Evolutionary conservation across 257 asterid genomes (phyloP).

Genomic region (Linderniella brevidens): DNA sequence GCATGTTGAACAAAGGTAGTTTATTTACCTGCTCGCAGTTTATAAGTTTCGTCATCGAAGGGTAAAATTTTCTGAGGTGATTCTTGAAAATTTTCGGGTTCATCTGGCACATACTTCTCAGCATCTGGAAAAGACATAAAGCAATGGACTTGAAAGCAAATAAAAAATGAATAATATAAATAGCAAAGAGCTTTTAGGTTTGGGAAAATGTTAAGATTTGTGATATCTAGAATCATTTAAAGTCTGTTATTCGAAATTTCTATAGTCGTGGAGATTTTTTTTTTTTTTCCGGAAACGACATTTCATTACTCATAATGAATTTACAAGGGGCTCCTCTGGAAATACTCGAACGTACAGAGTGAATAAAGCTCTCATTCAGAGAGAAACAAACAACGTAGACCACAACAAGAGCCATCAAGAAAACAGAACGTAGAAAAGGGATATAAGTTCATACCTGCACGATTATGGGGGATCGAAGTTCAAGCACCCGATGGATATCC

Average conservation of each 20-base stretch:
- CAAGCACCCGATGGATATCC: constrained; percentile 87
- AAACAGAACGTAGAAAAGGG: background rate
- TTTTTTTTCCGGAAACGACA: too few species aligned
- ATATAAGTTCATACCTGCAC: constrained; percentile 46
- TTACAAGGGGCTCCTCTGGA: too few species aligned
- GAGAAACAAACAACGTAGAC: too few species aligned
- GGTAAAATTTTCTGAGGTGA: constrained; percentile 80
- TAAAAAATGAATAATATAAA: background rate
- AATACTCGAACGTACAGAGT: too few species aligned
- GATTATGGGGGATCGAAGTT: constrained; percentile 83
- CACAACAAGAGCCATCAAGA: background rate
- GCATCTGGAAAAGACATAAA: constrained; percentile 53
- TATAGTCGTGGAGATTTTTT: too few species aligned
- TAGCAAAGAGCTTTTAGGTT: background rate
- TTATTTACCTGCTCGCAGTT: constrained; percentile 95
- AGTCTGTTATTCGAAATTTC: too few species aligned
- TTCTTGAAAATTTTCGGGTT: constrained; percentile 57
- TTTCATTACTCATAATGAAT: too few species aligned
- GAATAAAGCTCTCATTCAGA: too few species aligned
- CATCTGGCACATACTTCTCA: constrained; percentile 76
- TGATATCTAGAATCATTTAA: too few species aligned
- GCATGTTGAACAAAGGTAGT: constrained; percentile 1
- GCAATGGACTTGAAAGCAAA: constrained; percentile 7
- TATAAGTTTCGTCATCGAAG: constrained; percentile 78
- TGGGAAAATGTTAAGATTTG: background rate